Conservation (phyloP, 148 eudicot genomes). For the Salicornia ramosissima region DNA sequence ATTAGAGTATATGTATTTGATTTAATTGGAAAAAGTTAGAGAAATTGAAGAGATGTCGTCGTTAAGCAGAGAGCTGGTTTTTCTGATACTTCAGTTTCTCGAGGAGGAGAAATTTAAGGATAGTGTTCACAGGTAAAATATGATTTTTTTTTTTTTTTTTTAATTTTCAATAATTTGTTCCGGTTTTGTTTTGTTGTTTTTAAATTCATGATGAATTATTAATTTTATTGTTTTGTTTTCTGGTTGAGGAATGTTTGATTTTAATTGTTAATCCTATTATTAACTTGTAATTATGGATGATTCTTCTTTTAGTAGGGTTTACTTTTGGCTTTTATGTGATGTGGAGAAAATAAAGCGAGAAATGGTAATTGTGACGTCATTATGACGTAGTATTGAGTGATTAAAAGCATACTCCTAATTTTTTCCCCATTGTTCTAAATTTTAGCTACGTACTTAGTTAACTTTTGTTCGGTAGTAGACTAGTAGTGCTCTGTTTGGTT, state of each 20-base stretch:
- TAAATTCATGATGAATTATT: not conserved
- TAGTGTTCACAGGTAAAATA: conserved; percentile 78
- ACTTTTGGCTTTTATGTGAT: conserved; percentile 29
- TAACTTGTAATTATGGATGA: conserved; percentile 12
- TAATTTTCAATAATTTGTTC: not conserved
- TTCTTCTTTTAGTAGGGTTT: conserved; percentile 21
- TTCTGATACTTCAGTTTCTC: conserved; percentile 90
- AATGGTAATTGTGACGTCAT: conserved; percentile 27
- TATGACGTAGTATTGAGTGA: conserved; percentile 11
- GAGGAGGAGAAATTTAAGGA: conserved; percentile 93
- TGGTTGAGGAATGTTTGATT: conserved; percentile 3
- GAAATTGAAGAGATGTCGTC: conserved; percentile 55
- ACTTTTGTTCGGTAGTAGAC: not conserved
- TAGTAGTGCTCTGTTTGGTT: conserved; percentile 15
- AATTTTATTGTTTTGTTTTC: not conserved
- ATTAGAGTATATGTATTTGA: not conserved
- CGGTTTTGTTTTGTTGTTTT: not conserved
- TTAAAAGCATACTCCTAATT: not conserved
- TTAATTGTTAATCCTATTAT: not conserved
- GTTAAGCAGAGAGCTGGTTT: conserved; percentile 81
- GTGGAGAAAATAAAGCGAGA: conserved; percentile 8
- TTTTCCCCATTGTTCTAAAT: not conserved
- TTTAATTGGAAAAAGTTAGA: not conserved
- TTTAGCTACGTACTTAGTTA: not conserved
- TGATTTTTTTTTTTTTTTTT: conserved; percentile 12